Percentiles rank a stretch among this genome's conserved stretches.
Conservation (phyloP, 225 moss, liverwort and hornwort genomes). For the Takakia lepidozioides region DNA sequence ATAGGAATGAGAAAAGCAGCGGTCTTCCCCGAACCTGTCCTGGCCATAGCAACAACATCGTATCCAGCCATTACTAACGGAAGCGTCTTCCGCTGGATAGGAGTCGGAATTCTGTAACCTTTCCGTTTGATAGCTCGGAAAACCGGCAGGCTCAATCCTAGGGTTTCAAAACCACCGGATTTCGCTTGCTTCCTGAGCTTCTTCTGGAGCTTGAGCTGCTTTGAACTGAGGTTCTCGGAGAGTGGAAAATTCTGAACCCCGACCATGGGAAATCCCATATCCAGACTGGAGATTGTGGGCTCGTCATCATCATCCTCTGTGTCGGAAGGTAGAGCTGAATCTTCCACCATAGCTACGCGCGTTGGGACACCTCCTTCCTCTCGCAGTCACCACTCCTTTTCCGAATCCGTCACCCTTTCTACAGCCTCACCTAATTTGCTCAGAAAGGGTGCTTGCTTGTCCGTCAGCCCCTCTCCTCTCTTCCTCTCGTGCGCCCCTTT, state of each 20-base stretch:
- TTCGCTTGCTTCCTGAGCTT: conserved; percentile 69
- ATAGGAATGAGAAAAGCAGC: conserved; percentile 87
- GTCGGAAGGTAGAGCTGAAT: too few species aligned
- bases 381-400: too few species aligned
- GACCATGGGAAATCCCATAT: conserved; percentile 13
- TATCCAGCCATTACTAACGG: conserved; percentile 81
- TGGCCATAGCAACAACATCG: conserved; percentile 89
- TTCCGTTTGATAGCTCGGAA: conserved; percentile 94
- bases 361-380: too few species aligned
- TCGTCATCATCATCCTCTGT: not conserved
- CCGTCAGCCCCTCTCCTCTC: too few species aligned
- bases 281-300: not conserved
- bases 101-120: conserved; percentile 91
- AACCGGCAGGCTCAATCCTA: conserved; percentile 71
- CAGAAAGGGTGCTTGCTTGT: too few species aligned
- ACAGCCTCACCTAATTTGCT: too few species aligned
- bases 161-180: conserved; percentile 90
- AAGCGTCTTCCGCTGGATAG: conserved; percentile 88
- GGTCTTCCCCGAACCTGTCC: conserved; percentile 85
- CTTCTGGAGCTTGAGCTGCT: conserved; percentile 55
- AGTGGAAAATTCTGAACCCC: conserved; percentile 47
- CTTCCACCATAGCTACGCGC: too few species aligned
- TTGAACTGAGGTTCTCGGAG: conserved; percentile 31
- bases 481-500: too few species aligned
- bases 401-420: too few species aligned